These are phyloP conservation scores for Hyphodiscus sp. DNA, from an alignment of 2,329 filamentous ascomycete species.

Conservation along the genomic window DNA sequence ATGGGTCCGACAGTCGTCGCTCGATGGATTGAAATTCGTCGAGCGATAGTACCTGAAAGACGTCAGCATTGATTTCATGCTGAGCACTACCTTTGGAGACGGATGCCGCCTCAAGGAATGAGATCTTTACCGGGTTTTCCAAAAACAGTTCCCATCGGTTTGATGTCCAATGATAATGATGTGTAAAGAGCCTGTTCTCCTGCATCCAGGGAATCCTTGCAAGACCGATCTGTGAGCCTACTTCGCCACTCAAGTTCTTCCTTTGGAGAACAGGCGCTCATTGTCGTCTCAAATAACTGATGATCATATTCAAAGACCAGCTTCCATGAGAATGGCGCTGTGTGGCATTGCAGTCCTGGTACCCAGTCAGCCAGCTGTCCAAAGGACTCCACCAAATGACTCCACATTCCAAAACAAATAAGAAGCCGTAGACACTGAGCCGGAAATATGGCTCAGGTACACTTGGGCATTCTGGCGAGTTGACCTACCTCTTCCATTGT, in stretches of 20 bases:
- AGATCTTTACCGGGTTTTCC: slow-evolving; percentile 56
- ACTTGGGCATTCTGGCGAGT: neutral
- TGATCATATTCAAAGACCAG: slow-evolving; percentile 72
- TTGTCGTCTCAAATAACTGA: slow-evolving; percentile 74
- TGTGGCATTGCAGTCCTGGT: slow-evolving; percentile 78
- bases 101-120: neutral
- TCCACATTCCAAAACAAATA: too few relatives aligned
- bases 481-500: slow-evolving; percentile 63
- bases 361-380: slow-evolving; percentile 10
- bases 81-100: neutral
- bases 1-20: slow-evolving; percentile 68
- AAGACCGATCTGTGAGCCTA: slow-evolving; percentile 50
- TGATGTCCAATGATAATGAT: slow-evolving; percentile 63
- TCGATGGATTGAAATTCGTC: slow-evolving; percentile 71
- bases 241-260: slow-evolving; percentile 78
- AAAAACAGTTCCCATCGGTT: slow-evolving; percentile 68
- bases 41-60: slow-evolving; percentile 49
- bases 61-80: slow-evolving; percentile 2
- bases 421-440: too few relatives aligned
- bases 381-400: too few relatives aligned
- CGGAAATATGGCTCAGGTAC: too few relatives aligned
- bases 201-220: slow-evolving; percentile 42
- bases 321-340: slow-evolving; percentile 87
- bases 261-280: slow-evolving; percentile 75
- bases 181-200: slow-evolving; percentile 47